These are phyloP conservation scores for Datura wrightii DNA, from an alignment of 257 asterid species.

Conservation along the genomic window DNA sequence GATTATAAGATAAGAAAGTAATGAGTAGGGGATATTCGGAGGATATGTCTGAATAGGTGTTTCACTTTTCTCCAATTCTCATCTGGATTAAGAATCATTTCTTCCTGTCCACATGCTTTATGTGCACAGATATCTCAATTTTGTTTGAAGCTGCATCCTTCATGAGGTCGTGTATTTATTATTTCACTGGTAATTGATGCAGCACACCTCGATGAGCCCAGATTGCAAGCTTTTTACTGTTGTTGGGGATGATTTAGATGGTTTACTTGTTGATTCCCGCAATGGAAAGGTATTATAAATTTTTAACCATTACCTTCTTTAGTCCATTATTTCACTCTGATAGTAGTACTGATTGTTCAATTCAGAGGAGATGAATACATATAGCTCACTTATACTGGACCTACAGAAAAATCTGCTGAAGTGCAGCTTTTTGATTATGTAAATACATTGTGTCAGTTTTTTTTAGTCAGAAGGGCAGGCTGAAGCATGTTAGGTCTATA, in stretches of 20 bases:
- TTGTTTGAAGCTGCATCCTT: neutral
- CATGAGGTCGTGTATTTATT: neutral
- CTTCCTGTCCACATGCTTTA: slow-evolving; percentile 13
- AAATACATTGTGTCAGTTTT: neutral
- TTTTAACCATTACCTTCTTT: neutral
- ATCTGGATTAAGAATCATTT: neutral
- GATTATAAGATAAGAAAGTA: neutral
- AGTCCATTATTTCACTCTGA: neutral
- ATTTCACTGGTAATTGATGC: slow-evolving; percentile 38
- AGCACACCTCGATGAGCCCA: slow-evolving; percentile 82
- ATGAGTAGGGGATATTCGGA: neutral
- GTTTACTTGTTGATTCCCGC: slow-evolving; percentile 66
- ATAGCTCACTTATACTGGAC: neutral
- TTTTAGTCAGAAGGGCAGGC: neutral
- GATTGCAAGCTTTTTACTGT: slow-evolving; percentile 67
- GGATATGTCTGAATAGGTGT: neutral
- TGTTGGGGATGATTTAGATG: slow-evolving; percentile 71
- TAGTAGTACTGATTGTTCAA: neutral
- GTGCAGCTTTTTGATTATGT: neutral
- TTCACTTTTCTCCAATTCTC: neutral
- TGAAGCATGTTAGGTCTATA: neutral
- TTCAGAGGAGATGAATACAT: neutral
- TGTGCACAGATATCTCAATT: neutral
- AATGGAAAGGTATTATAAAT: slow-evolving; percentile 63
- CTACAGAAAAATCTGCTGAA: neutral